Base-by-base conservation (phyloP, 1,284 basidiomycete species). In the Peniophora sp. region DNA sequence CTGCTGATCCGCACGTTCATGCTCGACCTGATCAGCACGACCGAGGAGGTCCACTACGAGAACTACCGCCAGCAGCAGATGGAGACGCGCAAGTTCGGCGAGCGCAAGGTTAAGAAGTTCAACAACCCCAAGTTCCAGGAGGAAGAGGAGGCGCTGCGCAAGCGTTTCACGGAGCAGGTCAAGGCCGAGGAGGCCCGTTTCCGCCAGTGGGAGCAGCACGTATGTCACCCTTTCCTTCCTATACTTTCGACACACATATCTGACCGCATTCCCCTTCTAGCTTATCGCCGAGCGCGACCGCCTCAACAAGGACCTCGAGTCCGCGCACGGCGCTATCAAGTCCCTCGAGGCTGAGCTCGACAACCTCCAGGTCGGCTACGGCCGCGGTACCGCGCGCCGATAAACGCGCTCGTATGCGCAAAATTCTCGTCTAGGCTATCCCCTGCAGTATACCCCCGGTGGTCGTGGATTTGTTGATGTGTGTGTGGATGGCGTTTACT, bases 81-180 rank as follows among this genome's bases (percentile, higher is more conserved):
- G 97, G 97, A 99, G 79, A 98, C 96, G 17, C 87, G 97, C 72
- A 99, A 99, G 74, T 97, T 95, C 60, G 96, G 96, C 59, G 97
- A 99, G 71, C 86, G 94, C 60, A 98, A 98, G 76, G 92, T 97
- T 61, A 96, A 94, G 82, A 98, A 97, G 76, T 78, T 95, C 58
- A 96, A 99, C 73, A 99, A 99, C 72, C 97, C 97, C 62, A 98
- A 98, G 73, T 99, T 97, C 85, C 96, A 96, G 77, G 97, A 99
- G 70, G 96, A 99, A 71, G 96, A 99, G 68, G 96, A 99, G 70
- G 78, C 85, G 56, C 81, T 99, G 57, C 78, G 96, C 63, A 97
- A 96, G 79, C 83, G 94, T 55, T 99, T 99, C 72, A 99, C 96
- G 32, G 97, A 99, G 70, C 96, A 99, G 75, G 97, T 99, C 79